Evolutionary conservation across 495 filamentous ascomycete genomes (phyloP), one percentile per base, ranked within the genome.

Genomic region (Arthonia radiata): DNA sequence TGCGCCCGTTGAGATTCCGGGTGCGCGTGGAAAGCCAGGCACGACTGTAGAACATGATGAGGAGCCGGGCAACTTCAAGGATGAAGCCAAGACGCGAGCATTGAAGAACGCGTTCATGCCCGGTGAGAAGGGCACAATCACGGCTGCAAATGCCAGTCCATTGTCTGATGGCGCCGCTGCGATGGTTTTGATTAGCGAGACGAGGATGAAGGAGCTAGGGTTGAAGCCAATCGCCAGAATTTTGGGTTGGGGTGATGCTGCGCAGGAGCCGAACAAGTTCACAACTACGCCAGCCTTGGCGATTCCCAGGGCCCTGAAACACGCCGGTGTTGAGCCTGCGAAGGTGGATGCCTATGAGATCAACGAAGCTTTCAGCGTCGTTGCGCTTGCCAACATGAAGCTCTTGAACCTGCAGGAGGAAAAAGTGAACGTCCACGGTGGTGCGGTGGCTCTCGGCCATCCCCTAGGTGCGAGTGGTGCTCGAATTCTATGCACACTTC

Each of bases 321-420:
- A 97, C 49, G 86, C 86, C 18, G 67, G 69, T 31, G 49, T 93
- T 26, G 59, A 66, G 18, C 61, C 68, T 37, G 58, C 71, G 24
- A 53, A 70, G 21, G 62, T 97, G 27, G 83, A 93, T 40, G 83
- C 69, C 36, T 94, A 83, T 41, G 86, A 97, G 60, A 92, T 97
- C 59, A 97, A 97, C 52, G 86, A 97, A 55, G 86, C 86, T 4
- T 97, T 97, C 61, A 81, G 73, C 23, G 86, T 97, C 14, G 86
- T 97, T 24, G 82, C 86, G 10, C 55, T 94, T 25, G 83, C 86
- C 31, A 97, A 97, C 52, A 62, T 90, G 53, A 91, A 93, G 59
- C 42, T 94, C 21, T 67, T 97, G 17, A 56, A 53, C 27, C 44
- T 97, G 25, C 52, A 57, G 26, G 67, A 76, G 36, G 74, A 78